Percentiles rank a stretch among this genome's conserved stretches.
These are phyloP conservation scores for Fusarium goolgardi DNA, from an alignment of 2,329 filamentous ascomycete species.

Conservation along the genomic window DNA sequence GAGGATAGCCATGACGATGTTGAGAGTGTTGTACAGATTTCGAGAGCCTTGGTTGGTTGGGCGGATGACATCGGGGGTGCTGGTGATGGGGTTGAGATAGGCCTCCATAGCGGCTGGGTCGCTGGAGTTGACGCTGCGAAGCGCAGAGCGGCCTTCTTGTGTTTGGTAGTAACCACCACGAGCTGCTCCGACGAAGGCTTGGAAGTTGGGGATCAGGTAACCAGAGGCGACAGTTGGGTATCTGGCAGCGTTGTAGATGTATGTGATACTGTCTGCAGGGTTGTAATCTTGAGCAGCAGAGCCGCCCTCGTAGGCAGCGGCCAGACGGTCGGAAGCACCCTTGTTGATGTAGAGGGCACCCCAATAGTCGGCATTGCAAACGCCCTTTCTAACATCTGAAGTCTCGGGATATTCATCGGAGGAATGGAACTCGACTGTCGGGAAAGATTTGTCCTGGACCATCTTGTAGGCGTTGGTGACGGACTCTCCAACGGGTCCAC, in stretches of 20 bases:
- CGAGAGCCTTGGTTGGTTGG: slow-evolving; percentile 52
- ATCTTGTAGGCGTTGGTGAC: slow-evolving; percentile 50
- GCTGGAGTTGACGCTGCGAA: slow-evolving; percentile 40
- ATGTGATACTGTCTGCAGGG: slow-evolving; percentile 49
- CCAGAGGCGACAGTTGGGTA: slow-evolving; percentile 50
- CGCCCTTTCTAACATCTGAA: slow-evolving; percentile 47
- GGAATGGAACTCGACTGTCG: slow-evolving; percentile 48
- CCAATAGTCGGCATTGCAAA: slow-evolving; percentile 55
- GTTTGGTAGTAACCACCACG: slow-evolving; percentile 46
- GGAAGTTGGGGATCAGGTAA: slow-evolving; percentile 47
- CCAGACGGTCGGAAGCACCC: slow-evolving; percentile 50
- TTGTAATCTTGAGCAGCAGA: slow-evolving; percentile 47
- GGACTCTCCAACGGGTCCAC: slow-evolving; percentile 49
- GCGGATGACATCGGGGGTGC: slow-evolving; percentile 46
- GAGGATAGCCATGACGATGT: slow-evolving; percentile 53
- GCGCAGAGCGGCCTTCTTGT: slow-evolving; percentile 35
- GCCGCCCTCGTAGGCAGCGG: slow-evolving; percentile 45
- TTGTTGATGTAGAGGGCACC: slow-evolving; percentile 51
- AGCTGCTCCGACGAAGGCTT: slow-evolving; percentile 44
- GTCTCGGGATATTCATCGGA: slow-evolving; percentile 45
- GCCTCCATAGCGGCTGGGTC: slow-evolving; percentile 45
- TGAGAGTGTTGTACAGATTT: slow-evolving; percentile 54
- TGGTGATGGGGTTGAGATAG: slow-evolving; percentile 52
- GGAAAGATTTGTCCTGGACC: slow-evolving; percentile 49
- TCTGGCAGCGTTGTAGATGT: slow-evolving; percentile 53